Evolutionary conservation across 2,329 filamentous ascomycete genomes (phyloP), one percentile per base, ranked within the genome.

Genomic region (Acrocalymma vagum): DNA sequence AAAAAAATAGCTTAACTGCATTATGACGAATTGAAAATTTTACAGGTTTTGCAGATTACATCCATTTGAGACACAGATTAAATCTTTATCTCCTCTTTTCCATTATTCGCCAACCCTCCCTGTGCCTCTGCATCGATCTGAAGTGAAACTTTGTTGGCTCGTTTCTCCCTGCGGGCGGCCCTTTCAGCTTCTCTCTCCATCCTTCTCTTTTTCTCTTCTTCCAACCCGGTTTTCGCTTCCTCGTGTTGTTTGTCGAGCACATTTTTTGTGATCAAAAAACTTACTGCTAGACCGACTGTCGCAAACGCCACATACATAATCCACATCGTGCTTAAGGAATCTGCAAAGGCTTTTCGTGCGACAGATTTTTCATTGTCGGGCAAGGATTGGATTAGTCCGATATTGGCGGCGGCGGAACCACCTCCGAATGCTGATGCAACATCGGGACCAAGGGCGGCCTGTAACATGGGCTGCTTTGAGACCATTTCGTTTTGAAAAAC

Each of bases 401-500:
- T 80, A 57, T 81, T 84, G 14, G 86, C 78, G 10, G 82, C 78
- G 23, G 86, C 82, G 41, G 78, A 76, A 50, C 73, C 71, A n/a
- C 84, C 84, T 3, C 80, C 77, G 5, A 89, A 76, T 16, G 73
- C 58, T 4, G 64, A 53, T 1, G 82, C 82, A 1, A 78, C 69
- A 3, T 78, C 60, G 0, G 73, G 69, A 0, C 79, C 79, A 0
- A 88, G 74, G 4, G 78, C 67, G 20, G 69, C 55, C 15, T 71
- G 66, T 20, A 88, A 75, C 7, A 61, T 58, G 4, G 70, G 58
- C 18, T 77, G 73, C 53, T 83, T 79, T 30, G 73, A 74, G 50
- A 82, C 71, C 83, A 90, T 88, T 44, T 79, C 73, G 63, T 92
- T 91, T 69, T 90, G 85, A 71, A 92, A 91, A 24, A 92, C 79